Evolutionary conservation across 1,284 basidiomycete species (phyloP), one percentile per base, ranked within the genome.

Genomic region (Amylostereum areolatum): DNA sequence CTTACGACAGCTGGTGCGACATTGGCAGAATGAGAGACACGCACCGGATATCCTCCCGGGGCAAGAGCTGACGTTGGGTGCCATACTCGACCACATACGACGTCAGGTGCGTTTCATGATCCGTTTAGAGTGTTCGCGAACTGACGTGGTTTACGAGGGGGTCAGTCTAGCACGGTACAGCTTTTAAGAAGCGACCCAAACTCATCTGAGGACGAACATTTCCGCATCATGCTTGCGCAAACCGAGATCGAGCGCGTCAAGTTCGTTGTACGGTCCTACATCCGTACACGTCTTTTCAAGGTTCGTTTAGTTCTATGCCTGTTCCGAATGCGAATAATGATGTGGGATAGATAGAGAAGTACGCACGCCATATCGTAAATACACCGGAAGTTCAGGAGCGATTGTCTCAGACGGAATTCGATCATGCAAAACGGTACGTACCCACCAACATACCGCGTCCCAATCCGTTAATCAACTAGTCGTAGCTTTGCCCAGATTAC

Each of bases 211-310:
- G 92, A 95, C 55, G 92, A 96, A 56, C 92, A 97, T 61, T 87
- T 93, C 57, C 77, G 91, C 54, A 87, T 94, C 39, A 85, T 92
- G 71, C 82, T 96, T 43, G 92, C 92, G 0, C 90, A 94, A 67
- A 93, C 90, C 0, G 93, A 97, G 67, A 82, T 94, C 60, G 93
- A 97, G 65, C 80, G 93, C 39, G 88, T 92, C 59, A 93, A 92
- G 67, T 97, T 91, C 62, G 79, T 95, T 51, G 81, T 95, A 25
- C 71, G 92, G 49, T 88, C 87, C 1, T 96, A 95, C 63, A 78
- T 95, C 3, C 77, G 92, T n/a, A 89, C 87, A 33, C 73, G 93
- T 53, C 64, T 95, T 47, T 83, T 78, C 72, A 97, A 97, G 78
- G 92, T 89, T 52, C 45, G 73, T 59, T n/a, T 28, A n/a, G 7